phyloP scores from a whole-genome alignment of 2,329 filamentous ascomycete species.

The Monilinia fructicola region DNA sequence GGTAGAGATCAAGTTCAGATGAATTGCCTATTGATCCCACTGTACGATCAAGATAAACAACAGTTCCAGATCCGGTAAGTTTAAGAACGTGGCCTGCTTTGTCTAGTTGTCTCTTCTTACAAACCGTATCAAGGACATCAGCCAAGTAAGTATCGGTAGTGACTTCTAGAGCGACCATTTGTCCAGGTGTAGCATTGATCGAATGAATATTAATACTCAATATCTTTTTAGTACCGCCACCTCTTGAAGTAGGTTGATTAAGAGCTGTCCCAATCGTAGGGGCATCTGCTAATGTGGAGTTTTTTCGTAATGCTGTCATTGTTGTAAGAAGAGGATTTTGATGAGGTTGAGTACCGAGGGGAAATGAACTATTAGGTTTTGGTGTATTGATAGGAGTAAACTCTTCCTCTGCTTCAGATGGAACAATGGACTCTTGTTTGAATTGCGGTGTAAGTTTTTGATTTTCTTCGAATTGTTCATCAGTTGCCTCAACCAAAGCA shows the following conservation, averaged over 20 bases:
- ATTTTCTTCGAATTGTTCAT: constrained; percentile 67
- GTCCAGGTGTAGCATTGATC: constrained; percentile 68
- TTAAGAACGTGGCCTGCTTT: constrained; percentile 79
- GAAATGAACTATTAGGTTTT: constrained; percentile 30
- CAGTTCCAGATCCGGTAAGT: constrained; percentile 69
- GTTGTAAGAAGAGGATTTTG: constrained; percentile 63
- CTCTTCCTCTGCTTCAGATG: constrained; percentile 46
- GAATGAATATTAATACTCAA: constrained; percentile 70
- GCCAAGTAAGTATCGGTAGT: constrained; percentile 82
- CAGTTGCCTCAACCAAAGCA: constrained; percentile 70
- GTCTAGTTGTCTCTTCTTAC: constrained; percentile 74
- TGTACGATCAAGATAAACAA: constrained; percentile 74
- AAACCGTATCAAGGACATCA: constrained; percentile 76
- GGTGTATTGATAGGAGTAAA: constrained; percentile 42
- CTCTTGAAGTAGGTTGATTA: constrained; percentile 40
- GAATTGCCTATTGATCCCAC: constrained; percentile 76
- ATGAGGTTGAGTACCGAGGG: constrained; percentile 43
- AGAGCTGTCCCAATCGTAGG: constrained; percentile 46
- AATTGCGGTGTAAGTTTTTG: constrained; percentile 66
- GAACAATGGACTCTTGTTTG: constrained; percentile 51
- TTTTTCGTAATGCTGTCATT: constrained; percentile 51
- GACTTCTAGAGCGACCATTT: constrained; percentile 70
- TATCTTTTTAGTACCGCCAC: constrained; percentile 64
- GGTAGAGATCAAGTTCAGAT: constrained; percentile 71
- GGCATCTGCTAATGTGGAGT: constrained; percentile 55